phyloP scores from a whole-genome alignment of 1,284 basidiomycete species.

The Sanghuangporus baumii region DNA sequence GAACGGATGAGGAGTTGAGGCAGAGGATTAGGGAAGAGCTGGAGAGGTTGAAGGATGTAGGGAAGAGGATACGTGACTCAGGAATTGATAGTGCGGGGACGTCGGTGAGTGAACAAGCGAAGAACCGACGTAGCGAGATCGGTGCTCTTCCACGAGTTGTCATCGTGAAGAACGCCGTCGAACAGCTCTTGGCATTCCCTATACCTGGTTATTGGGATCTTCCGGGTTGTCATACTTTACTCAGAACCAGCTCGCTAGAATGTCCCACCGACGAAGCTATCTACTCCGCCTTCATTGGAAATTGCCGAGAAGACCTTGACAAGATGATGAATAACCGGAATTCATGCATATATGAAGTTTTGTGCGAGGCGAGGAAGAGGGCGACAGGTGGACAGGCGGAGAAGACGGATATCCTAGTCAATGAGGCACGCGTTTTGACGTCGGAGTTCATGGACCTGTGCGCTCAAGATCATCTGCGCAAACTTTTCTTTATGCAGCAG shows the following conservation, averaged over 20 bases:
- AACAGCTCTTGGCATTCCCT: constrained; percentile 41
- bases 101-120: not conserved
- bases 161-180: constrained; percentile 38
- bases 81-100: not conserved
- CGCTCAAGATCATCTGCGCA: constrained; percentile 35
- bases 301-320: constrained; percentile 21
- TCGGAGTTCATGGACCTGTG: constrained; percentile 43
- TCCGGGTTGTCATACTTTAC: constrained; percentile 30
- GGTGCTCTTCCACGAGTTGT: constrained; percentile 40
- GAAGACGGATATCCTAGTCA: constrained; percentile 33
- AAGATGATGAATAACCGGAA: constrained; percentile 31
- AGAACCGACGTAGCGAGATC: constrained; percentile 26
- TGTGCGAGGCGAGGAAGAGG: constrained; percentile 20
- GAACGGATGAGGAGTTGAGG: constrained; percentile 32
- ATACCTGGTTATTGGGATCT: constrained; percentile 44
- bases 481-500: constrained; percentile 48
- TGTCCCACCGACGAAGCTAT: constrained; percentile 37
- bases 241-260: constrained; percentile 20
- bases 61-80: constrained; percentile 17
- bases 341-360: constrained; percentile 29
- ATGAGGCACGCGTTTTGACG: constrained; percentile 34
- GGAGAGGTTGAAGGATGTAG: constrained; percentile 27
- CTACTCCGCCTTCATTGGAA: constrained; percentile 28
- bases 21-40: constrained; percentile 32
- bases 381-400: constrained; percentile 25